A percentile compares a stretch with the other conserved stretches of the same genome.
These are phyloP conservation scores for Tolypocladium amazonense DNA, from an alignment of 2,329 filamentous ascomycete genomes.

Conservation along the genomic window DNA sequence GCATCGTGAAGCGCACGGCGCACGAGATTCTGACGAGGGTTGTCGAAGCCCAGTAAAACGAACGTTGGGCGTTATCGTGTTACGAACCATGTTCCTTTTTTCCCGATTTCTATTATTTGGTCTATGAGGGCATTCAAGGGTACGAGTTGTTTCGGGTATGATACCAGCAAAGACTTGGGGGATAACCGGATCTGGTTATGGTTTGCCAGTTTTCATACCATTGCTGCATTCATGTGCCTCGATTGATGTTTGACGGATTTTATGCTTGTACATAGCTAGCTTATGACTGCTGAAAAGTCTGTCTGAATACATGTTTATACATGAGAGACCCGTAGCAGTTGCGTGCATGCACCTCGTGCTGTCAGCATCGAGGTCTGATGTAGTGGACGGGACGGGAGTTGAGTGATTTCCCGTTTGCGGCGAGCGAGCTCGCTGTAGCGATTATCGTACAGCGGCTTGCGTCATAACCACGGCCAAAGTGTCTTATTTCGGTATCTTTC, in stretches of 20 bases:
- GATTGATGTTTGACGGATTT: background rate
- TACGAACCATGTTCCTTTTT: background rate
- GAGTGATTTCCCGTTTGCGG: background rate
- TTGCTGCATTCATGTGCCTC: constrained; percentile 1
- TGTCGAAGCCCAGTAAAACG: constrained; percentile 5
- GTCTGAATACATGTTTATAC: background rate
- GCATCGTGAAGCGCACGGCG: constrained; percentile 78
- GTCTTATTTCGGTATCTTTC: too few species aligned
- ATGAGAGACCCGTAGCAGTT: background rate
- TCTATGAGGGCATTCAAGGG: constrained; percentile 1
- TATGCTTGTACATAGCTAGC: background rate
- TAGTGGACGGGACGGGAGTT: too few species aligned
- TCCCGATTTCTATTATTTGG: background rate
- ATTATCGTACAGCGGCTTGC: too few species aligned
- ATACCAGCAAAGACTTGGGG: constrained; percentile 6
- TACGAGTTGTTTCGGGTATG: constrained; percentile 1
- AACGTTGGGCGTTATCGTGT: background rate
- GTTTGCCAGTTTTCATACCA: constrained; percentile 2
- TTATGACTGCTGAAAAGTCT: background rate
- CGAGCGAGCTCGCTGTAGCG: too few species aligned
- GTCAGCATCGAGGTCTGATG: too few species aligned
- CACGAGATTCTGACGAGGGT: constrained; percentile 49
- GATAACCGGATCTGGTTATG: background rate
- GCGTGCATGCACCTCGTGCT: too few species aligned
- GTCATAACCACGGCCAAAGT: too few species aligned